Percentiles rank a stretch among this genome's conserved stretches.
phyloP scores from a whole-genome alignment of 805 yeast genomes.

The Zygosaccharomyces rouxii region DNA sequence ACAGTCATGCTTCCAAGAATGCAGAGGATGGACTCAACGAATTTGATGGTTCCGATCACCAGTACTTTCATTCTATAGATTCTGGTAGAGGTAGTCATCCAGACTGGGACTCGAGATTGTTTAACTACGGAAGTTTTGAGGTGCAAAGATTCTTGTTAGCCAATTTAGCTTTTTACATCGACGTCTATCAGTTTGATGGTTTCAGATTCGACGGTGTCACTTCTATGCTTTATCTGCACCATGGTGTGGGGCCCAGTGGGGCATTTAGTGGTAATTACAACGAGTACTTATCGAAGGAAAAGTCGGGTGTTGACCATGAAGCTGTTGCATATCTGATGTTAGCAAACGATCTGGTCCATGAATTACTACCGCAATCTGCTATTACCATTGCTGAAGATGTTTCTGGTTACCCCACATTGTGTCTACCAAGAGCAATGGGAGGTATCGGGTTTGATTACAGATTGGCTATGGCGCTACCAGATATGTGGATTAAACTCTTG shows the following conservation, averaged over 20 bases:
- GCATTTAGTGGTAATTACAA: constrained; percentile 90
- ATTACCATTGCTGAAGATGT: constrained; percentile 94
- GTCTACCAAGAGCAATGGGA: constrained; percentile 66
- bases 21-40: constrained; percentile 88
- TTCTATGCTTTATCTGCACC: constrained; percentile 85
- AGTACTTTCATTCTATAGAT: constrained; percentile 71
- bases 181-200: constrained; percentile 85
- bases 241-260: constrained; percentile 78
- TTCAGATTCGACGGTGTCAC: constrained; percentile 97
- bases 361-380: constrained; percentile 49
- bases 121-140: constrained; percentile 88
- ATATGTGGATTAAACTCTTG: constrained; percentile 95
- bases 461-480: constrained; percentile 95
- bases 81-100: constrained; percentile 88
- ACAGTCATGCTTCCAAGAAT: constrained; percentile 92
- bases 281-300: constrained; percentile 71
- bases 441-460: constrained; percentile 95
- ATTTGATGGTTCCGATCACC: constrained; percentile 94
- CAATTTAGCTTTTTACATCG: constrained; percentile 78
- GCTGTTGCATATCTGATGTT: constrained; percentile 83
- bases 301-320: constrained; percentile 76
- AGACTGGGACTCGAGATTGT: constrained; percentile 94
- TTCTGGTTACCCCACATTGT: constrained; percentile 93
- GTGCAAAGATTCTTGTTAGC: constrained; percentile 81
- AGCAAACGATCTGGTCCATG: constrained; percentile 73